Base-by-base conservation (phyloP, 768 basidiomycete species). In the Hirschioporus abietinus region DNA sequence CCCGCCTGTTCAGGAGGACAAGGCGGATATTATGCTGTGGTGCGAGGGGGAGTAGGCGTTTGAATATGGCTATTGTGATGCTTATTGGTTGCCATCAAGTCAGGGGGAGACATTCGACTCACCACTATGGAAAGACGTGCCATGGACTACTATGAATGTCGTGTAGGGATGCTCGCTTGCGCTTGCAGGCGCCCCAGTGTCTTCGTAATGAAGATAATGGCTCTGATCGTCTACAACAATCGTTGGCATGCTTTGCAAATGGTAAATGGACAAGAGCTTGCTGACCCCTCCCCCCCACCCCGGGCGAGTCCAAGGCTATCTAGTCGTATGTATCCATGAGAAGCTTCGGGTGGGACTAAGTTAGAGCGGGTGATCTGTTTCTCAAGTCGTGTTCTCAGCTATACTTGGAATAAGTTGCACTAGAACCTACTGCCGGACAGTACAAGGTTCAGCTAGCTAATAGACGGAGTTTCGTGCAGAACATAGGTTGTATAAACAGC, bases 1-100 rank as follows among this genome's bases (percentile, higher is more conserved):
- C 76, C 18, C 76, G 74, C 57, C 71, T 63, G 64, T 72, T 75
- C 1, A 74, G 35, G 12, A 68, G 60, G 23, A 77, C 69, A 64
- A 76, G 58, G 15, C 76, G 72, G 1, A 74, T 60, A 27, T 72
- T 70, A 61, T 68, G 35, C 12, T 60, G 8, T 1, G 66, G 57
- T 0, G 74, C 71, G 27, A 71, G 58, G 2, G 71, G 70, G 42
- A 74, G n/a, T 20, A 52, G 20, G 20, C 42, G 42, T 52, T 52
- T 52, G 42, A 52, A 52, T 15, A 52, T 10, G 20, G 2, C 42
- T 52, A 52, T 20, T 5, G 42, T 52, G 20, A 15, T 52, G 42
- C 42, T 52, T 3, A 15, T 12, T 52, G 15, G 42, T 12, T 3
- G 12, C 42, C 42, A 30, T 30, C 2, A 30, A 30, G 30, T 30